Evolutionary conservation across 73 alveolate genomes (phyloP).

Genomic region (Paramecium biaurelia): DNA sequence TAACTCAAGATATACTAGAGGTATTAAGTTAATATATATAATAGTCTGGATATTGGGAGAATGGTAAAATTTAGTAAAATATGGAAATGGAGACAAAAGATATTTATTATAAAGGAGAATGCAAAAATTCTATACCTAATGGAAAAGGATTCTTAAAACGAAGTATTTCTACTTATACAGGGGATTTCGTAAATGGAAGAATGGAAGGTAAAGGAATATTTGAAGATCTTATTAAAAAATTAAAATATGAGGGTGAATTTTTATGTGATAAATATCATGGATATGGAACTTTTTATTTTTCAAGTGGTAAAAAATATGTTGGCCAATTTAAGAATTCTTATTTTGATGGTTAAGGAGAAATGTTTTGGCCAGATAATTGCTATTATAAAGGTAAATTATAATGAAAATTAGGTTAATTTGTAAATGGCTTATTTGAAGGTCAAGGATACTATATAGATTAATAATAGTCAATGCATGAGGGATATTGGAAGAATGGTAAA

Average conservation of each 20-base stretch:
- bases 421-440: slow-evolving; percentile 8
- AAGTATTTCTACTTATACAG: background rate
- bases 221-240: background rate
- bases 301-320: background rate
- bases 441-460: background rate
- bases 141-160: background rate
- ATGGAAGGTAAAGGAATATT: background rate
- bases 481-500: background rate
- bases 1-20: background rate
- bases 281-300: background rate
- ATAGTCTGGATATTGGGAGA: background rate
- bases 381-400: background rate
- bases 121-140: background rate
- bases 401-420: background rate
- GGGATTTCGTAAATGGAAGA: background rate
- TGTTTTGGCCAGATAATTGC: background rate
- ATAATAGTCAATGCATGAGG: background rate
- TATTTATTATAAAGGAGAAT: background rate
- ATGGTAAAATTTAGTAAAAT: background rate
- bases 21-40: background rate
- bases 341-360: background rate
- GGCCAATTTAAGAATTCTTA: background rate
- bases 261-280: background rate
- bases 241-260: background rate
- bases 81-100: background rate